Evolutionary conservation across 2,329 filamentous ascomycete genomes (phyloP), one percentile per base, ranked within the genome.

Genomic region (Pyrenophora tritici-repentis): DNA sequence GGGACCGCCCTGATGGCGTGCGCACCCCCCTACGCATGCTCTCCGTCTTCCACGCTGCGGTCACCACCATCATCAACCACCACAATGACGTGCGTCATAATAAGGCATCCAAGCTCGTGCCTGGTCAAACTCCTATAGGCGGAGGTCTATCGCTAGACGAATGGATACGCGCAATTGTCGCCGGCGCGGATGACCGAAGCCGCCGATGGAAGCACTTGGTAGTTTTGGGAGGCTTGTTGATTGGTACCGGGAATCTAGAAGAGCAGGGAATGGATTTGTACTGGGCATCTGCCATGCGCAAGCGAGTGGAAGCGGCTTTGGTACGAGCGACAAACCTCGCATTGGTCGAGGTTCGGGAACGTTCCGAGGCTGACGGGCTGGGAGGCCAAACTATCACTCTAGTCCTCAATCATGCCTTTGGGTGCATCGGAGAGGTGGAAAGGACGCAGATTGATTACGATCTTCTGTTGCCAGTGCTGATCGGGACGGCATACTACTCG

Each of bases 121-220:
- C 71, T 0, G 70, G 68, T 0, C 70, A 73, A 44, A 49, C 59
- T 1, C 68, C 70, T 1, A 52, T 65, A 1, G 71, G 70, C 2
- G 72, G 84, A 13, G 81, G 79, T 20, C 71, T 84, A 5, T 71
- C 78, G 4, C 73, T 79, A 13, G 79, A 83, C 39, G 81, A 81
- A 40, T 86, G 84, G 85, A 74, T 82, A 18, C 79, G 78, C 56
- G 83, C 84, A 1, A 76, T 85, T 2, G 78, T 83, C 2, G 78
- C 78, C 34, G 84, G 84, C 7, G 84, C 84, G 13, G 82, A 86
- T 64, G 84, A 83, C 37, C 80, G 78, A 61, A 86, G 78, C 24
- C 82, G 80, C 14, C 79, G 90, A 66, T 96, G 91, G 91, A 87
- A 91, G 71, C 91, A 96, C 72, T 74, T 91, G 24, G 78, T 96